phyloP scores from a whole-genome alignment of 2,329 filamentous ascomycete genomes.

The Botrytis paeoniae region DNA sequence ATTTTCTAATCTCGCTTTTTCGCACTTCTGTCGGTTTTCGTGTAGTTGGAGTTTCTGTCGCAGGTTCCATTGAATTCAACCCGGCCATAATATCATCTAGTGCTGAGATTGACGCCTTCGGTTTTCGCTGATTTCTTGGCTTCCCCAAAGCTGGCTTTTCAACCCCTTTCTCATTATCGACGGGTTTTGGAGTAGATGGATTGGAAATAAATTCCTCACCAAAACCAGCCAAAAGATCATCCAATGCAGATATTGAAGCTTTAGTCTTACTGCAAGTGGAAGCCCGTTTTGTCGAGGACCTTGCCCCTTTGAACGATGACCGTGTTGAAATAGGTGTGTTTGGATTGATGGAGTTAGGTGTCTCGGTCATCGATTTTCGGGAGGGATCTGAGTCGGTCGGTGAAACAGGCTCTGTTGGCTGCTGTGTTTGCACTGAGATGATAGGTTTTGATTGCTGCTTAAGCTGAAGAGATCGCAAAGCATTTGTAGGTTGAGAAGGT shows the following conservation, averaged over 20 bases:
- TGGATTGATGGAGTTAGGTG: neutral
- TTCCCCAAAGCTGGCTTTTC: slow-evolving; percentile 1
- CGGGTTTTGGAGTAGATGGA: neutral
- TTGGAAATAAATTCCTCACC: neutral
- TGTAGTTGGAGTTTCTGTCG: neutral
- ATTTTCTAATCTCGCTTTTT: neutral
- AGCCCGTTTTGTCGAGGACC: neutral
- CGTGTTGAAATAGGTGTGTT: neutral
- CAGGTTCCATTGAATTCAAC: neutral
- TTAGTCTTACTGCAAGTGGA: neutral
- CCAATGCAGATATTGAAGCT: slow-evolving; percentile 17
- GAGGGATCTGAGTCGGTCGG: neutral
- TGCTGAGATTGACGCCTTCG: slow-evolving; percentile 4
- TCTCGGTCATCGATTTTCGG: neutral
- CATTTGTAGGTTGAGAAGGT: neutral
- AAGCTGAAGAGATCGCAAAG: neutral
- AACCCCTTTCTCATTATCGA: slow-evolving; percentile 5
- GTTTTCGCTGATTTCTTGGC: neutral
- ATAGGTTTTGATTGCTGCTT: neutral
- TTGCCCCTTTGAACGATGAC: neutral
- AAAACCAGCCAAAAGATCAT: slow-evolving; percentile 20
- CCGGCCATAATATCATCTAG: slow-evolving; percentile 21
- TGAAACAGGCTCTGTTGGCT: neutral
- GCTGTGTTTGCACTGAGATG: neutral
- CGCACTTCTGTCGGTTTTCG: neutral